phyloP scores from a whole-genome alignment of 148 eudicot genomes.

The Arctostaphylos glauca region DNA sequence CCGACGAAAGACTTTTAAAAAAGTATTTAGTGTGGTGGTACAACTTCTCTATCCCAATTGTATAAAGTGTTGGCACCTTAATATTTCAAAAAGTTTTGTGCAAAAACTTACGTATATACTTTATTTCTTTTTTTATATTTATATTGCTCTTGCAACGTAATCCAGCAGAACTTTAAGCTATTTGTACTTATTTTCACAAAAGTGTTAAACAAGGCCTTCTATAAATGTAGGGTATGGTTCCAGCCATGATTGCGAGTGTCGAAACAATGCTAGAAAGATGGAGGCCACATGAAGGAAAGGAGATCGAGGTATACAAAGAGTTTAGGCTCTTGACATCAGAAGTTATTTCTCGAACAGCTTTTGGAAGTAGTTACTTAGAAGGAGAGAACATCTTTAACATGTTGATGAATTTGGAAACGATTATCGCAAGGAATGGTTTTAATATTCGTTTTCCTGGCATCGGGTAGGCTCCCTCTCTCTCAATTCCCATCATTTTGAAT shows the following conservation, averaged over 20 bases:
- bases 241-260: not conserved
- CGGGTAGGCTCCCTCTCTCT: not conserved
- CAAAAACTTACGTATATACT: too few species aligned
- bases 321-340: not conserved
- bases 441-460: not conserved
- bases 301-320: not conserved
- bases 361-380: constrained; percentile 14
- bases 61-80: not conserved
- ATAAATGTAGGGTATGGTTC: not conserved
- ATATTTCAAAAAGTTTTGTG: too few species aligned
- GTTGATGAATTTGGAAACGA: not conserved
- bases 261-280: constrained; percentile 17
- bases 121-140: too few species aligned
- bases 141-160: too few species aligned
- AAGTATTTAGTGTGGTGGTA: not conserved
- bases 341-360: constrained; percentile 11
- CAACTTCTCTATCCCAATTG: too few species aligned
- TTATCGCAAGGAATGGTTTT: not conserved
- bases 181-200: too few species aligned
- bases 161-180: too few species aligned
- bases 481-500: too few species aligned
- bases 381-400: constrained; percentile 11
- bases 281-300: constrained; percentile 4
- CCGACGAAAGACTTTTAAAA: too few species aligned
- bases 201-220: not conserved